phyloP scores from a whole-genome alignment of 2,329 filamentous ascomycete species.

The Grosmannia clavigera region DNA sequence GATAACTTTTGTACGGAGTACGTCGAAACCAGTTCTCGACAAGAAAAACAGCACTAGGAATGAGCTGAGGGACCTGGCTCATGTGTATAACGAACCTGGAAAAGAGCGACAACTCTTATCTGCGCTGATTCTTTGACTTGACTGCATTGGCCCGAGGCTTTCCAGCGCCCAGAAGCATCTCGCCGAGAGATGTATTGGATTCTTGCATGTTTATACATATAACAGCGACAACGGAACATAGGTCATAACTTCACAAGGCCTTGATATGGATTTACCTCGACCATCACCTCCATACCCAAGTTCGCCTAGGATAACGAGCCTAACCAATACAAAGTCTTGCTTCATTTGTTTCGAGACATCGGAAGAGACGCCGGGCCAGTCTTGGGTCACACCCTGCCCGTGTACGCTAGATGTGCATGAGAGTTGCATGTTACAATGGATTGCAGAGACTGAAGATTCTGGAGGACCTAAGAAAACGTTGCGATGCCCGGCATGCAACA shows the following conservation, averaged over 20 bases:
- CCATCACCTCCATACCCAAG: not conserved
- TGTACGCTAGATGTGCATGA: constrained; percentile 90
- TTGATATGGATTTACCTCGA: not conserved
- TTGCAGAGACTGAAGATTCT: constrained; percentile 71
- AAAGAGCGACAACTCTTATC: not conserved
- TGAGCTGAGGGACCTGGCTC: not conserved
- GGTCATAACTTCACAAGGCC: too few relatives aligned
- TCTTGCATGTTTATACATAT: not conserved
- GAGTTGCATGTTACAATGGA: constrained; percentile 79
- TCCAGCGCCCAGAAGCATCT: not conserved
- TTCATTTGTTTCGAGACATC: constrained; percentile 53
- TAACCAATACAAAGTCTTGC: constrained; percentile 23
- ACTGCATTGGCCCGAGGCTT: not conserved
- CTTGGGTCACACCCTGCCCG: constrained; percentile 80
- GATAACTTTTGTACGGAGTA: too few relatives aligned
- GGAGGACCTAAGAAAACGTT: constrained; percentile 50
- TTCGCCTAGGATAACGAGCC: not conserved
- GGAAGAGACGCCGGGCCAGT: constrained; percentile 30
- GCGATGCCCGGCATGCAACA: constrained; percentile 81
- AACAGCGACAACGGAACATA: too few relatives aligned
- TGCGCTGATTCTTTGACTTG: not conserved
- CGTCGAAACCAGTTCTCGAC: not conserved
- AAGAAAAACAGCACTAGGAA: not conserved
- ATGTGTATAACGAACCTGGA: not conserved
- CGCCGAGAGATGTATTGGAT: not conserved